Conservation (phyloP, 306 rosid genomes). For the Gleditsia sinensis region DNA sequence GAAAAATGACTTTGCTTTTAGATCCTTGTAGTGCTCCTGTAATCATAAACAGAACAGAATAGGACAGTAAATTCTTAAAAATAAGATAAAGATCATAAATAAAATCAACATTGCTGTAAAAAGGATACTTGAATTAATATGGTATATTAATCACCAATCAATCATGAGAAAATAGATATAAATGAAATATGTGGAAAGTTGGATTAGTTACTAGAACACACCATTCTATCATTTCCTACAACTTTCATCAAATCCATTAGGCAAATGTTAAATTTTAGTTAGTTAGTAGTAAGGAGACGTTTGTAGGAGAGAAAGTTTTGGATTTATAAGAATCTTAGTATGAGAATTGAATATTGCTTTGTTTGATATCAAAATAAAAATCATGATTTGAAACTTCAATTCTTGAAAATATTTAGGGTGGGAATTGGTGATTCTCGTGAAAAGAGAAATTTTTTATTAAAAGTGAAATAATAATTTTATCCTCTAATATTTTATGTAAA, state of each 20-base stretch:
- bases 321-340: too few relatives aligned
- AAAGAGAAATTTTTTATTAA: too few relatives aligned
- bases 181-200: background rate
- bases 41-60: slow-evolving; percentile 33
- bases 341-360: too few relatives aligned
- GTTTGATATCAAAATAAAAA: too few relatives aligned
- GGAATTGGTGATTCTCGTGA: too few relatives aligned
- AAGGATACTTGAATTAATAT: slow-evolving; percentile 4
- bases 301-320: too few relatives aligned
- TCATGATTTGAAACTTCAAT: too few relatives aligned
- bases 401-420: too few relatives aligned
- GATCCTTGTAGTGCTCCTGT: slow-evolving; percentile 96
- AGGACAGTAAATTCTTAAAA: slow-evolving; percentile 10
- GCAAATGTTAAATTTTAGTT: background rate
- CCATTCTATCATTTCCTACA: slow-evolving; percentile 27
- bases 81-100: slow-evolving; percentile 14
- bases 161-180: slow-evolving; percentile 19
- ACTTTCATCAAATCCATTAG: slow-evolving; percentile 23
- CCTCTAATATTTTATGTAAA: too few relatives aligned
- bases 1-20: slow-evolving; percentile 80
- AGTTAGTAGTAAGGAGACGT: background rate
- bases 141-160: slow-evolving; percentile 1
- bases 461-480: too few relatives aligned
- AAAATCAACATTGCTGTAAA: slow-evolving; percentile 13
- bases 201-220: slow-evolving; percentile 25